Evolutionary conservation across 306 rosid genomes (phyloP).

Genomic region (Amphicarpaea edgeworthii): DNA sequence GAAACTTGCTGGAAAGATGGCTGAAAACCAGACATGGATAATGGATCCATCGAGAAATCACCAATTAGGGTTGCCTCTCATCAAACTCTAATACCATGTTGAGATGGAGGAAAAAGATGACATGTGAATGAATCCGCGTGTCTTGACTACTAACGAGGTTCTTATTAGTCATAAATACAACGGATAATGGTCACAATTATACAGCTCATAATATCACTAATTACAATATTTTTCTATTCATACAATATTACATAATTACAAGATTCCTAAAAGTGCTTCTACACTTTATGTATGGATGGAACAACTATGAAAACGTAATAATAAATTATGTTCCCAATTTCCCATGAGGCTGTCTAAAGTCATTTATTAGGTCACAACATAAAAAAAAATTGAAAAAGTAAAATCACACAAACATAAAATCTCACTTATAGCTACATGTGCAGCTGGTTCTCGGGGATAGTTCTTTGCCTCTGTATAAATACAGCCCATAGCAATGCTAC

Average conservation of each 20-base stretch:
- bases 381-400: conserved; percentile 32
- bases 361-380: conserved; percentile 18
- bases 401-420: conserved; percentile 45
- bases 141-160: background rate
- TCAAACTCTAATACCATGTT: background rate
- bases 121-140: background rate
- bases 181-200: background rate
- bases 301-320: conserved; percentile 13
- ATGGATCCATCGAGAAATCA: background rate
- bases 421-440: conserved; percentile 99
- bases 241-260: background rate
- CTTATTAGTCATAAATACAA: background rate
- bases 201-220: background rate
- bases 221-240: background rate
- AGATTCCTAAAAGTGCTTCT: background rate
- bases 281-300: background rate
- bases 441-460: conserved; percentile 99
- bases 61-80: background rate
- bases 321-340: conserved; percentile 1
- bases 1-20: background rate
- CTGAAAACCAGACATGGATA: background rate
- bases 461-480: conserved; percentile 93
- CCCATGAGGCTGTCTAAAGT: conserved; percentile 36
- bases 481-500: conserved; percentile 98
- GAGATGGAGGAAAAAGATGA: background rate